Conservation (phyloP, 805 yeast genomes). For the Candida incommunis region DNA sequence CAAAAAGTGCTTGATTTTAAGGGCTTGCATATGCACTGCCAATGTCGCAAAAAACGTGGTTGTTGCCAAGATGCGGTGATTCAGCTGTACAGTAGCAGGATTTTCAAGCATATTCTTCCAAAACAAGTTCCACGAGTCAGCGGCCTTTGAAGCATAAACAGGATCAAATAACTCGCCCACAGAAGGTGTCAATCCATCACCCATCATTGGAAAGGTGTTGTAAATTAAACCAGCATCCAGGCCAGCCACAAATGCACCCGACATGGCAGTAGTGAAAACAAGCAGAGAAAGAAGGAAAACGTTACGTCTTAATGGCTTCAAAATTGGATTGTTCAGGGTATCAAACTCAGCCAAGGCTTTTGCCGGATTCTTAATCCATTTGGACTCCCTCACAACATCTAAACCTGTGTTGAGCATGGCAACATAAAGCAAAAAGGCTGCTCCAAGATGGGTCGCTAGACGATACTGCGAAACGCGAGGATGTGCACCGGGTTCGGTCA, state of each 20-base stretch:
- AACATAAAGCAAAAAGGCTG: constrained; percentile 77
- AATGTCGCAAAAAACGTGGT: constrained; percentile 62
- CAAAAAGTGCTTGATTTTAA: constrained; percentile 35
- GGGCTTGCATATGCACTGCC: constrained; percentile 57
- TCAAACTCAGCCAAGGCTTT: constrained; percentile 39
- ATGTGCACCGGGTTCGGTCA: constrained; percentile 61
- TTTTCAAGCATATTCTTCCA: constrained; percentile 93
- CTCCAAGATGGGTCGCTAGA: constrained; percentile 83
- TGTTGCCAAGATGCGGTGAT: constrained; percentile 75
- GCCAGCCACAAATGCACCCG: constrained; percentile 98
- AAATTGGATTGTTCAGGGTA: constrained; percentile 45
- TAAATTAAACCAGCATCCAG: constrained; percentile 94
- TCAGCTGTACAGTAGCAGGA: constrained; percentile 89
- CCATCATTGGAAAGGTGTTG: constrained; percentile 96
- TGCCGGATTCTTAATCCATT: constrained; percentile 52
- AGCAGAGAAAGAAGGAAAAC: constrained; percentile 47
- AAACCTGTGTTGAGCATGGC: constrained; percentile 87
- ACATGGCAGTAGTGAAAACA: constrained; percentile 83
- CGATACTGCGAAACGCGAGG: constrained; percentile 98
- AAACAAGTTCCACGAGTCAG: constrained; percentile 42
- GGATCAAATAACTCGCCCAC: constrained; percentile 65
- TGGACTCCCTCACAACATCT: constrained; percentile 62
- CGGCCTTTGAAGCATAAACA: constrained; percentile 50
- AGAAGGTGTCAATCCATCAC: constrained; percentile 57
- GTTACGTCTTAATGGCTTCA: constrained; percentile 41